Percentiles rank a stretch among this genome's conserved stretches.
Evolutionary conservation across 208 protist genomes (phyloP).

Genomic region (Porcisia deanei): DNA sequence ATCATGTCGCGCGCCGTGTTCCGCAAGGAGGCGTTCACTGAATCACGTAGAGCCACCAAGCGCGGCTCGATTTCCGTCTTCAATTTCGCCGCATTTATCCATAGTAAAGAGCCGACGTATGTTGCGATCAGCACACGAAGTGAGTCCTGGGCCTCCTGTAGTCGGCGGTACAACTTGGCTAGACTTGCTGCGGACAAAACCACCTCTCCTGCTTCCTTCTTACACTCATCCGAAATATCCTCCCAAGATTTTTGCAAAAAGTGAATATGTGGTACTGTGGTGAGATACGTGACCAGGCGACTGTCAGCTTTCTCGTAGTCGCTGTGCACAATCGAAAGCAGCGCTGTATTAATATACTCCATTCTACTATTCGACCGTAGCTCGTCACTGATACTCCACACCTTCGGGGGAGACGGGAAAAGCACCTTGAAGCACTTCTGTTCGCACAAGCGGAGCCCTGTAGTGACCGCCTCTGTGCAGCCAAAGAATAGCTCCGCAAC

Average conservation of each 20-base stretch:
- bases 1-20: conserved; percentile 62
- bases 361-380: conserved; percentile 72
- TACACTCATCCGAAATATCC: conserved; percentile 74
- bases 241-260: conserved; percentile 88
- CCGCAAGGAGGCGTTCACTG: conserved; percentile 78
- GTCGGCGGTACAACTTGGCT: conserved; percentile 71
- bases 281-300: conserved; percentile 79
- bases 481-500: conserved; percentile 69
- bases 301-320: conserved; percentile 85
- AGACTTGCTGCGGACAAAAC: conserved; percentile 56
- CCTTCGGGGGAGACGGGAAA: conserved; percentile 73
- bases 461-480: conserved; percentile 63
- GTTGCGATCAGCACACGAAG: conserved; percentile 88
- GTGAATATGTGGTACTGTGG: conserved; percentile 82
- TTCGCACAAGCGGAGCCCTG: conserved; percentile 66
- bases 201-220: conserved; percentile 60
- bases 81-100: conserved; percentile 90
- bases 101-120: conserved; percentile 86
- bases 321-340: conserved; percentile 61
- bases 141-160: conserved; percentile 83
- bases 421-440: conserved; percentile 80
- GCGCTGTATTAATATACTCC: conserved; percentile 53
- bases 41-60: conserved; percentile 73
- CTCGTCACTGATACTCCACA: conserved; percentile 77
- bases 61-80: conserved; percentile 90